These are phyloP conservation scores for Cicer chorassanicum DNA, from an alignment of 306 rosid species.

Conservation along the genomic window DNA sequence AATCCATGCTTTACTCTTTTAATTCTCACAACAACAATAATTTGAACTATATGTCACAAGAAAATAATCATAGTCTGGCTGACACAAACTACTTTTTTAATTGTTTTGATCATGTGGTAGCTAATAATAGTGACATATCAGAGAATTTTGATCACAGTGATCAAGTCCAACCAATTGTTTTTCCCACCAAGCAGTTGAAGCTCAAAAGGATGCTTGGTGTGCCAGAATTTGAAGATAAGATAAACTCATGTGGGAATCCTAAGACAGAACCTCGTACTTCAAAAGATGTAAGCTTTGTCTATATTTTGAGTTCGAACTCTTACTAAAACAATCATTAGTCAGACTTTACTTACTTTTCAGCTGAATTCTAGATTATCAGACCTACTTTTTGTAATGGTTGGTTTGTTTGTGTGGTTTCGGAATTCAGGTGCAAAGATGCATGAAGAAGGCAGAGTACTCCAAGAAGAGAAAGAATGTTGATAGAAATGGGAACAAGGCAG, in stretches of 20 bases:
- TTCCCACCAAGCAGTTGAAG: conserved; percentile 37
- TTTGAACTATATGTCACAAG: conserved; percentile 49
- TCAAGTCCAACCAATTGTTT: conserved; percentile 11
- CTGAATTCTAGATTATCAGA: no score
- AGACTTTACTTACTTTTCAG: no score
- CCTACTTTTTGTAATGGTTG: no score
- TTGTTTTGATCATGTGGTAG: background rate
- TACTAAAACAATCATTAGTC: no score
- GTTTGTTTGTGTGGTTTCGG: background rate
- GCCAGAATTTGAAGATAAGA: conserved; percentile 40
- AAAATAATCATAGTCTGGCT: conserved; percentile 42
- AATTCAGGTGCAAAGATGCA: conserved; percentile 55
- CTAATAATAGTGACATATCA: conserved; percentile 25
- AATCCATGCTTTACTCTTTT: conserved; percentile 43
- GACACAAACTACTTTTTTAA: conserved; percentile 20
- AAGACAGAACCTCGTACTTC: conserved; percentile 55
- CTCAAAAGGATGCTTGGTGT: conserved; percentile 56
- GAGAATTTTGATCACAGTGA: conserved; percentile 37
- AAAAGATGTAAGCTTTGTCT: conserved; percentile 53
- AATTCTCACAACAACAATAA: conserved; percentile 22
- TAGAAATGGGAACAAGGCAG: conserved; percentile 51
- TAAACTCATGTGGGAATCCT: conserved; percentile 34
- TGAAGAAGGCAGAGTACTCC: conserved; percentile 45
- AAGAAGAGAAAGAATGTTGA: conserved; percentile 52
- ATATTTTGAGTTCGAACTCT: background rate